Evolutionary conservation across 257 asterid species (phyloP).

Genomic region (Penstemon barbatus): DNA sequence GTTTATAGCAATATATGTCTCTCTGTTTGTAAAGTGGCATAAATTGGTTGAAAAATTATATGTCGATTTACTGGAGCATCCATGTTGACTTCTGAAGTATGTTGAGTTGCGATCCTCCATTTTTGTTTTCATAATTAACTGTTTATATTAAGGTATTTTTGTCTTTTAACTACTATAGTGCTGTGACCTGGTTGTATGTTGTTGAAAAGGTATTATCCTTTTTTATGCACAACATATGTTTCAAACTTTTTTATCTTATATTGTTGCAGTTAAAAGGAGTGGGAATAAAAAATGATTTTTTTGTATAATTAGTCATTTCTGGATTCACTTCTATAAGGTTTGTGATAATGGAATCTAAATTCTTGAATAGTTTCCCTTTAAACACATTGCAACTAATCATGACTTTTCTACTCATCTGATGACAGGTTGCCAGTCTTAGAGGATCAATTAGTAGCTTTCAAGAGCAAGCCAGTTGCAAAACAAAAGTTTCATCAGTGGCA

Average conservation of each 20-base stretch:
- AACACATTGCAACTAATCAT: background rate
- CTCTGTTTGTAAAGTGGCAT: background rate
- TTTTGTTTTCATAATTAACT: background rate
- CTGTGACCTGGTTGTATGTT: background rate
- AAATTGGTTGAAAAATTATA: background rate
- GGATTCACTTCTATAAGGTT: background rate
- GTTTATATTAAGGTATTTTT: slow-evolving; percentile 3
- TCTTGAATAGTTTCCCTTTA: background rate
- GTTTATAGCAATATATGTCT: background rate
- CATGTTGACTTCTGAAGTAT: background rate
- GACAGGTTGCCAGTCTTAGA: slow-evolving; percentile 63
- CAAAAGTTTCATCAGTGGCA: slow-evolving; percentile 49
- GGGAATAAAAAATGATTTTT: background rate
- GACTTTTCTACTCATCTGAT: background rate
- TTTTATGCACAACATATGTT: background rate
- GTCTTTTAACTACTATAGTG: slow-evolving; percentile 1
- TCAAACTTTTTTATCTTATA: background rate
- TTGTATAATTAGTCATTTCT: background rate
- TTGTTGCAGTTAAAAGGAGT: background rate
- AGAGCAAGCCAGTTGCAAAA: slow-evolving; percentile 80
- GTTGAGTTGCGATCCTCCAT: slow-evolving; percentile 1
- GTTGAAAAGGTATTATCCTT: background rate
- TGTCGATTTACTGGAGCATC: background rate
- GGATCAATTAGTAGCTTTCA: slow-evolving; percentile 56
- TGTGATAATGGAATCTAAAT: background rate